Conservation (phyloP, 208 protist genomes). For the Zelonia costaricensis region DNA sequence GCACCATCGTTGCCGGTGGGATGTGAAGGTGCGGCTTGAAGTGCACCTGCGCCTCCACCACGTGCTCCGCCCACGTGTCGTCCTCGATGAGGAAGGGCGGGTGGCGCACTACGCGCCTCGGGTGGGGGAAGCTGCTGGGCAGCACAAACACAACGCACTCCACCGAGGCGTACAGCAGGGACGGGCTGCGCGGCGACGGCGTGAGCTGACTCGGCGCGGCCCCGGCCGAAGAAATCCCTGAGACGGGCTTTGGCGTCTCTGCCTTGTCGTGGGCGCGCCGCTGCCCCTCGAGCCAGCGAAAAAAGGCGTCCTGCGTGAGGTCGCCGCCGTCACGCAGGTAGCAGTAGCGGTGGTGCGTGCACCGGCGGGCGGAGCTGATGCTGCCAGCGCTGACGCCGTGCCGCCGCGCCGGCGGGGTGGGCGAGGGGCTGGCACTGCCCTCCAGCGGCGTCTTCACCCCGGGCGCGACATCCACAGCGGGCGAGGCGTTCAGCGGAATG, state of each 20-base stretch:
- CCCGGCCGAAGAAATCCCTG: not conserved
- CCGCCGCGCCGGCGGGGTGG: not conserved
- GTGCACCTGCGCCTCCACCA: constrained; percentile 72
- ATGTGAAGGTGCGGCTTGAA: constrained; percentile 62
- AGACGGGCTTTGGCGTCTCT: not conserved
- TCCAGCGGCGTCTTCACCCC: not conserved
- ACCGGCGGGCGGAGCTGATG: constrained; percentile 42
- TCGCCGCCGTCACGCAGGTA: constrained; percentile 74
- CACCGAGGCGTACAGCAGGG: constrained; percentile 68
- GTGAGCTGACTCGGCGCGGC: not conserved
- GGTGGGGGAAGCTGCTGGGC: constrained; percentile 74
- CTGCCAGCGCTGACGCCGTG: constrained; percentile 23
- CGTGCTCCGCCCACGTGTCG: constrained; percentile 83
- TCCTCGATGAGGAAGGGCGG: constrained; percentile 85
- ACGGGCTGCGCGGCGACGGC: constrained; percentile 31
- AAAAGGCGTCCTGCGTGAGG: constrained; percentile 60
- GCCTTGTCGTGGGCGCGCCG: not conserved
- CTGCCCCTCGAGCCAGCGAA: constrained; percentile 50
- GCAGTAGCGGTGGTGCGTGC: constrained; percentile 75
- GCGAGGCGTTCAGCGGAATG: constrained; percentile 30
- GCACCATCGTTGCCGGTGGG: constrained; percentile 48
- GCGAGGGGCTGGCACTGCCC: not conserved
- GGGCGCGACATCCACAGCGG: not conserved
- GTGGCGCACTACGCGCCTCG: constrained; percentile 42
- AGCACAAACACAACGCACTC: constrained; percentile 73